Evolutionary conservation across 176 grass and related monocot species (phyloP).

Genomic region (Eremochloa ophiuroides): DNA sequence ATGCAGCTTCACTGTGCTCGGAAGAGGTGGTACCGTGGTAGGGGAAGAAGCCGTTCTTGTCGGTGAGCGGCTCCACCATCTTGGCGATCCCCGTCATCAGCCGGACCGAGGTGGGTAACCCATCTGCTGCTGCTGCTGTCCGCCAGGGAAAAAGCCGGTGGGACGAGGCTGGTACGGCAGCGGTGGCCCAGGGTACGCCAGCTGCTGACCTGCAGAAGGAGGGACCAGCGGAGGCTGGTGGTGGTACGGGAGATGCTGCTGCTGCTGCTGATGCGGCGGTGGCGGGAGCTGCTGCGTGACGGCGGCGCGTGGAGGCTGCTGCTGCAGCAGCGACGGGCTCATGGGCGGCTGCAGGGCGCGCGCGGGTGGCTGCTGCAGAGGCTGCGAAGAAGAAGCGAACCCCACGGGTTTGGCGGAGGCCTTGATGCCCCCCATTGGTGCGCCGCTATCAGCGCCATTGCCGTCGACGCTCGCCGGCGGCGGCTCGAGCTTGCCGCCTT

Average conservation of each 20-base stretch:
- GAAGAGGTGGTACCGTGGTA: slow-evolving; percentile 58
- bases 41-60: slow-evolving; percentile 52
- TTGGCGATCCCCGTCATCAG: slow-evolving; percentile 49
- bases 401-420: slow-evolving; percentile 9
- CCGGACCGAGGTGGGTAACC: not conserved
- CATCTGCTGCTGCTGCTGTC: not conserved
- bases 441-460: not conserved
- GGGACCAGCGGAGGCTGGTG: not conserved
- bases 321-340: not conserved
- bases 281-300: slow-evolving; percentile 24
- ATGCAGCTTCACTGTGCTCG: not conserved
- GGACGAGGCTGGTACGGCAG: slow-evolving; percentile 21
- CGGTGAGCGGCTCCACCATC: slow-evolving; percentile 45
- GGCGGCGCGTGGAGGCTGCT: not conserved
- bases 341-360: slow-evolving; percentile 7
- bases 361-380: slow-evolving; percentile 7
- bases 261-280: not conserved
- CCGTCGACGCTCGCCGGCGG: not conserved
- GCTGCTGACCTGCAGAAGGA: not conserved
- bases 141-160: not conserved
- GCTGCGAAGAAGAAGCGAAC: not conserved
- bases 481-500: slow-evolving; percentile 30
- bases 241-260: not conserved
- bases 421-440: not conserved
- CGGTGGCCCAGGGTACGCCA: slow-evolving; percentile 3